Evolutionary conservation across 805 yeast species (phyloP).

Genomic region (Tetrapisispora namnaoensis): DNA sequence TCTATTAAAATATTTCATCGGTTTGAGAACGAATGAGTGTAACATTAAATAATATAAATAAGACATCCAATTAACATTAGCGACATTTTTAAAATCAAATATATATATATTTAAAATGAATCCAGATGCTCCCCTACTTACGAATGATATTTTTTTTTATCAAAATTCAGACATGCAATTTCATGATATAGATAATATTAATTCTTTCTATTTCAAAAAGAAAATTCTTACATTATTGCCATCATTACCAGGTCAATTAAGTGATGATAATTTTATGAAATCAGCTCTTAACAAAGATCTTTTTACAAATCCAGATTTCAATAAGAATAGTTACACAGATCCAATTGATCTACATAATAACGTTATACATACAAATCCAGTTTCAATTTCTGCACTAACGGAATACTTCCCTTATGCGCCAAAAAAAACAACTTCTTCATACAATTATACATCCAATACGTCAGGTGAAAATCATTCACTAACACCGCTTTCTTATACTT

Average conservation of each 20-base stretch:
- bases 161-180: neutral
- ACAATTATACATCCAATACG: neutral
- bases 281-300: constrained; percentile 12
- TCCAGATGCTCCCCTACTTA: neutral
- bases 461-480: neutral
- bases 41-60: too few species aligned
- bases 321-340: neutral
- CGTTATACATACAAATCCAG: neutral
- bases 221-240: constrained; percentile 17
- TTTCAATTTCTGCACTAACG: neutral
- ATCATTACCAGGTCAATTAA: constrained; percentile 7
- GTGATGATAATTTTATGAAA: constrained; percentile 16
- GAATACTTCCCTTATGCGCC: neutral
- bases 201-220: constrained; percentile 1
- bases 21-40: too few species aligned
- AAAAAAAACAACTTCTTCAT: neutral
- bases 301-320: neutral
- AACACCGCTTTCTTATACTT: neutral
- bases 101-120: neutral
- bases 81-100: neutral
- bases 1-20: too few species aligned
- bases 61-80: neutral
- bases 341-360: neutral
- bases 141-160: neutral
- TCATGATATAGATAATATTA: neutral